Percentiles rank a stretch among this genome's conserved stretches.
These are phyloP conservation scores for Polysphondylium violaceum DNA, from an alignment of 78 protist genomes.

Conservation along the genomic window DNA sequence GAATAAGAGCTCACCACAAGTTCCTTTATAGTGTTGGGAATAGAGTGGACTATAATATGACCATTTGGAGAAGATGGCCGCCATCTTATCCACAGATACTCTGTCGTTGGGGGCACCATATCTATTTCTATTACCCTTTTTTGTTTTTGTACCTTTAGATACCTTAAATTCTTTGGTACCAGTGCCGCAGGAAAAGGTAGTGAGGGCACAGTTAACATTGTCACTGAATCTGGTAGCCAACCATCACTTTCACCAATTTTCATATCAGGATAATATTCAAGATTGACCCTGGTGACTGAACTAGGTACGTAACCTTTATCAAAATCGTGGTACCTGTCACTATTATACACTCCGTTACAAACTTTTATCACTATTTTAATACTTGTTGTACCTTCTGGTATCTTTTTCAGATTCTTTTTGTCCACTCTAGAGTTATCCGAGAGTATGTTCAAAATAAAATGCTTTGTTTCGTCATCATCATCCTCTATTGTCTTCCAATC, in stretches of 20 bases:
- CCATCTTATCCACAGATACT: not conserved
- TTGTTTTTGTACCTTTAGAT: not conserved
- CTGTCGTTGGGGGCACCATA: not conserved
- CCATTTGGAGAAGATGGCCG: no score
- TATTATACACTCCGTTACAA: no score
- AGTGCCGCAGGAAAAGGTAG: not conserved
- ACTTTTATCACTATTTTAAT: not conserved
- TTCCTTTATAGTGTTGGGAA: not conserved
- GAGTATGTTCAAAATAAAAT: not conserved
- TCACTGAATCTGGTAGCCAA: not conserved
- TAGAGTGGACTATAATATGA: not conserved
- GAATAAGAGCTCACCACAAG: not conserved
- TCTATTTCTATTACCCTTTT: not conserved
- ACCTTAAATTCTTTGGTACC: not conserved
- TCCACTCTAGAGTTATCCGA: not conserved
- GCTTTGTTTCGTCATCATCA: not conserved
- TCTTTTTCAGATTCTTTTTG: no score
- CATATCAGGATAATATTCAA: not conserved
- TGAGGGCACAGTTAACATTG: not conserved
- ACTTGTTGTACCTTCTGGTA: not conserved
- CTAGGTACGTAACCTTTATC: not conserved
- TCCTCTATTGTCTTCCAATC: not conserved
- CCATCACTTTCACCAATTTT: not conserved
- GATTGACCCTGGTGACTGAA: not conserved
- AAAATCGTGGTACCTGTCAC: no score